These are phyloP conservation scores for Pseudogymnoascus sp. DNA, from an alignment of 2,329 filamentous ascomycete genomes.

Conservation along the genomic window DNA sequence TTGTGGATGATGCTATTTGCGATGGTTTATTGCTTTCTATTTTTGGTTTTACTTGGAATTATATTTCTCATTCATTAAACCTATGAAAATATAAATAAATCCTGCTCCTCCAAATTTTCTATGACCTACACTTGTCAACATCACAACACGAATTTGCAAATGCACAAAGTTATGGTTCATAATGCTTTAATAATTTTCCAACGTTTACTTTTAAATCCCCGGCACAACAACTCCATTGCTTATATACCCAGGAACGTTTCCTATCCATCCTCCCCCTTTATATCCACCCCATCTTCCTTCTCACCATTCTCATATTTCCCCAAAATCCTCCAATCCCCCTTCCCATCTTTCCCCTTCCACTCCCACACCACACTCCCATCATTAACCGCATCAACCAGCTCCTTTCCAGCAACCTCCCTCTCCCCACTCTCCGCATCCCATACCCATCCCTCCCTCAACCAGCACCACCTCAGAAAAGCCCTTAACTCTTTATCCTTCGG, in stretches of 20 bases:
- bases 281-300: not conserved
- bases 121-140: not conserved
- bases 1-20: not conserved
- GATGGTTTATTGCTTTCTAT: not conserved
- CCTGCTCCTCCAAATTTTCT: too few relatives aligned
- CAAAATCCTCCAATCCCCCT: constrained; percentile 1
- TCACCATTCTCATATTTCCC: not conserved
- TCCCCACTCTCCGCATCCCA: constrained; percentile 73
- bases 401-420: constrained; percentile 45
- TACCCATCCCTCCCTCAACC: constrained; percentile 77
- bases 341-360: constrained; percentile 21
- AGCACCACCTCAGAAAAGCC: constrained; percentile 84
- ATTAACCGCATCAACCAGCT: constrained; percentile 51
- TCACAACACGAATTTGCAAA: not conserved
- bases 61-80: not conserved
- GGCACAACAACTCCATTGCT: not conserved
- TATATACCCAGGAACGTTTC: not conserved
- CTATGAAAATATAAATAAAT: too few relatives aligned
- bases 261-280: not conserved
- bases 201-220: not conserved
- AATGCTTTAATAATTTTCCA: not conserved
- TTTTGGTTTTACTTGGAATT: not conserved
- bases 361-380: constrained; percentile 46
- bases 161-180: not conserved
- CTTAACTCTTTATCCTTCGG: constrained; percentile 84